Evolutionary conservation across 2,329 filamentous ascomycete species (phyloP).

Genomic region (Sarocladiaceae sp.): DNA sequence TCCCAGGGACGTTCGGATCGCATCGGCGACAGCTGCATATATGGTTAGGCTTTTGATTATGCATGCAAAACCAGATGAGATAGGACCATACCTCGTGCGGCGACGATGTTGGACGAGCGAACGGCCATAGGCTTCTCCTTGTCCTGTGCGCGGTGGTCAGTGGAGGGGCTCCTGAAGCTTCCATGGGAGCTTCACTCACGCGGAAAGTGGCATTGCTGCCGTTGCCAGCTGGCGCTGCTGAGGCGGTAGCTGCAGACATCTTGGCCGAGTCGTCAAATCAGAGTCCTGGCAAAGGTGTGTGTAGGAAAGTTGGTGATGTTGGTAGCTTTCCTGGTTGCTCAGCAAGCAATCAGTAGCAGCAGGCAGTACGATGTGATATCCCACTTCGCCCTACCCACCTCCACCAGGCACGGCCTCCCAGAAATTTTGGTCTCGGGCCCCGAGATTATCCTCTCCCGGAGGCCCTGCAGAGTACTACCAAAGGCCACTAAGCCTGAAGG

Average conservation of each 20-base stretch:
- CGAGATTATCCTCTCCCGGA: slow-evolving; percentile 29
- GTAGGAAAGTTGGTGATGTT: slow-evolving; percentile 15
- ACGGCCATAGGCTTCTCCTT: slow-evolving; percentile 99
- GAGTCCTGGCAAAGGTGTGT: slow-evolving; percentile 4
- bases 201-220: slow-evolving; percentile 51
- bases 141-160: slow-evolving; percentile 45
- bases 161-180: slow-evolving; percentile 30
- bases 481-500: slow-evolving; percentile 5
- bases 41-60: slow-evolving; percentile 13
- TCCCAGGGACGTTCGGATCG: slow-evolving; percentile 91
- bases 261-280: slow-evolving; percentile 17
- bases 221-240: slow-evolving; percentile 24
- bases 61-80: not conserved
- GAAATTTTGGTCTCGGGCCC: slow-evolving; percentile 34
- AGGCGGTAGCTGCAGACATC: slow-evolving; percentile 35
- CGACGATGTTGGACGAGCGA: slow-evolving; percentile 92
- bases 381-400: slow-evolving; percentile 30
- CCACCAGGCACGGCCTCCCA: slow-evolving; percentile 24
- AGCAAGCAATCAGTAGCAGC: slow-evolving; percentile 5
- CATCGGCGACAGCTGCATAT: slow-evolving; percentile 80
- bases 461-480: not conserved
- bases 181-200: slow-evolving; percentile 33
- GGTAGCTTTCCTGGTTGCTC: slow-evolving; percentile 21
- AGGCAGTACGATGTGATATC: slow-evolving; percentile 21
- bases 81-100: slow-evolving; percentile 69